Conservation (phyloP, 805 yeast species). For the Candida ulmi region DNA sequence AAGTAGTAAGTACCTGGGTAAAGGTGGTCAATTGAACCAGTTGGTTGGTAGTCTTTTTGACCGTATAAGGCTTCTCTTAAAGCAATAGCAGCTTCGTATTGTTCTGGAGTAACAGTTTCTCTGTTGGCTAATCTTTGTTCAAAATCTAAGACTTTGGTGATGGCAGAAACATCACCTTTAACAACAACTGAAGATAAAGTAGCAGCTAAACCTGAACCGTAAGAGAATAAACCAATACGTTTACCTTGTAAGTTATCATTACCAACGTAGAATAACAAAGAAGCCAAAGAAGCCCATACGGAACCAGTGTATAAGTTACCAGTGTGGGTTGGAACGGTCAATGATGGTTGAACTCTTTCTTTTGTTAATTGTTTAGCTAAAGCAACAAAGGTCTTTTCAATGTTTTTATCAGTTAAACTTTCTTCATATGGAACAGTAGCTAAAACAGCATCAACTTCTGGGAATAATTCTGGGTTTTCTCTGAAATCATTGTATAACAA, state of each 20-base stretch:
- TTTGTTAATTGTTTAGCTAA: conserved; percentile 62
- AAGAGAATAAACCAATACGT: conserved; percentile 89
- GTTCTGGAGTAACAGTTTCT: conserved; percentile 61
- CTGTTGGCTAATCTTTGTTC: conserved; percentile 64
- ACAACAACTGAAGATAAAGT: conserved; percentile 77
- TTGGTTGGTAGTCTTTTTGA: conserved; percentile 72
- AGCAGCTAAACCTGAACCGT: conserved; percentile 97
- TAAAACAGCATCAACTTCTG: conserved; percentile 47
- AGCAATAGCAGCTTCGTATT: conserved; percentile 74
- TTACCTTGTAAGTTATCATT: conserved; percentile 70
- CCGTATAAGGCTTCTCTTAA: conserved; percentile 88
- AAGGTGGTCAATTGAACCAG: conserved; percentile 70
- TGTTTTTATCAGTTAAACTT: conserved; percentile 69
- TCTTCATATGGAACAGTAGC: conserved; percentile 63
- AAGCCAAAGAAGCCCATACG: conserved; percentile 79
- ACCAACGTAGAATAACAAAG: conserved; percentile 72
- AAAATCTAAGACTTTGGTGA: conserved; percentile 61
- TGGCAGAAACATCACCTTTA: conserved; percentile 70
- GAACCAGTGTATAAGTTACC: conserved; percentile 99
- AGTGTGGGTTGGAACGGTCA: conserved; percentile 88
- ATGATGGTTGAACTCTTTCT: conserved; percentile 71
- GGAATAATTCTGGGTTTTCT: conserved; percentile 60
- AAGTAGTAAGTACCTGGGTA: conserved; percentile 79
- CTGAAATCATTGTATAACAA: conserved; percentile 82
- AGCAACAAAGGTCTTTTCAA: conserved; percentile 82